These are phyloP conservation scores for Stephania cephalantha DNA, from an alignment of 164 flowering plant genomes.

Conservation along the genomic window DNA sequence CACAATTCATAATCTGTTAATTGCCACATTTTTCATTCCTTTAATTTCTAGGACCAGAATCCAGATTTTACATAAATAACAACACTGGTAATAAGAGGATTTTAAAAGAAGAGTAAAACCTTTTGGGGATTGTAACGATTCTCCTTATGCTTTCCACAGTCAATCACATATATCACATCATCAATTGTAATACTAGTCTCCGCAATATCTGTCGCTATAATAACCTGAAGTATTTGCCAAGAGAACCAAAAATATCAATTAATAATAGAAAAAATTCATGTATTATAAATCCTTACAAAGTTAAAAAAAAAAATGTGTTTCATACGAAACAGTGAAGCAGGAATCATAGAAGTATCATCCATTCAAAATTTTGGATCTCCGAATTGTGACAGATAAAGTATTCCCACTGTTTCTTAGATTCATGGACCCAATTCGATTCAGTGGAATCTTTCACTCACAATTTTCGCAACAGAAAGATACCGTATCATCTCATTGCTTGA, in stretches of 20 bases:
- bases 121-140: slow-evolving; percentile 81
- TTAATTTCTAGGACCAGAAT: not conserved
- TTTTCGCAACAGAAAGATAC: not conserved
- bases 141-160: slow-evolving; percentile 91
- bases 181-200: slow-evolving; percentile 95
- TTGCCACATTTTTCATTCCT: no score
- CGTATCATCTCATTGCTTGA: not conserved
- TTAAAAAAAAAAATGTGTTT: no score
- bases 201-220: slow-evolving; percentile 89
- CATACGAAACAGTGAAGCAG: not conserved
- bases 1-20: no score
- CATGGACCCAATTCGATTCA: not conserved
- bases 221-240: slow-evolving; percentile 43
- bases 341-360: not conserved
- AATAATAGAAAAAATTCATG: not conserved
- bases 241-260: slow-evolving; percentile 1
- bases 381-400: not conserved
- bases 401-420: not conserved
- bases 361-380: not conserved
- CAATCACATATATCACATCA: slow-evolving; percentile 89
- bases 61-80: not conserved
- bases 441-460: not conserved
- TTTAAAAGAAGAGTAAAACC: slow-evolving; percentile 37
- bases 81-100: not conserved
- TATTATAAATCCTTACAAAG: no score